Evolutionary conservation across 257 asterid genomes (phyloP).

Genomic region (Ophiorrhiza pumila): DNA sequence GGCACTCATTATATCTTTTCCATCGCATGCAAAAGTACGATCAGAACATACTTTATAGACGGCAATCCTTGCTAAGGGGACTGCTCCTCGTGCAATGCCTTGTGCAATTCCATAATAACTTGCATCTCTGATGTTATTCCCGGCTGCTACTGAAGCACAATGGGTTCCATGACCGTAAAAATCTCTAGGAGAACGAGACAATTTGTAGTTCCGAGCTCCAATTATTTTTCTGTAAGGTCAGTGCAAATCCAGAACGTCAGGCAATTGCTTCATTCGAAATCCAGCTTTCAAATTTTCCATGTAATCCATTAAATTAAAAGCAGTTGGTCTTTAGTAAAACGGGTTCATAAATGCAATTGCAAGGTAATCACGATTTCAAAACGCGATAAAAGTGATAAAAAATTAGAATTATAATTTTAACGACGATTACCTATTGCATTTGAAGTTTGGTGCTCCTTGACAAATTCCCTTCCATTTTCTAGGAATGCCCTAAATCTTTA

Average conservation of each 20-base stretch:
- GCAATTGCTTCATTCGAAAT: no score
- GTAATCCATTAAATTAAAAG: no score
- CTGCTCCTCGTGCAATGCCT: conserved; percentile 37
- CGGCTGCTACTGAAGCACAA: conserved; percentile 41
- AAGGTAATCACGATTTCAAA: no score
- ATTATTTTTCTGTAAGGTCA: conserved; percentile 43
- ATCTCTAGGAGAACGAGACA: conserved; percentile 16
- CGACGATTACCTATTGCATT: no score
- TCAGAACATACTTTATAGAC: conserved; percentile 19
- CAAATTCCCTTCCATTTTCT: conserved; percentile 43
- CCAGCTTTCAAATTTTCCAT: no score
- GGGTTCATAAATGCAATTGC: no score
- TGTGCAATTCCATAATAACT: conserved; percentile 29
- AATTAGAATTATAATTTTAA: no score
- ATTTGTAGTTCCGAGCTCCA: conserved; percentile 30
- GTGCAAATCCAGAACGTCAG: no score
- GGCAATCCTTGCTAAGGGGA: conserved; percentile 32
- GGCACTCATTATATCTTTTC: conserved; percentile 20
- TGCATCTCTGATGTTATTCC: no score
- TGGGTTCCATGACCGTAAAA: conserved; percentile 30
- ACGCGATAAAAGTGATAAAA: no score
- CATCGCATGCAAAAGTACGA: neutral
- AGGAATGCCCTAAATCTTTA: conserved; percentile 29
- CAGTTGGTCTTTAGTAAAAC: no score
- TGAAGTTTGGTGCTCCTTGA: conserved; percentile 26